phyloP scores from a whole-genome alignment of 805 yeast genomes.

The Hyphopichia homilentoma region DNA sequence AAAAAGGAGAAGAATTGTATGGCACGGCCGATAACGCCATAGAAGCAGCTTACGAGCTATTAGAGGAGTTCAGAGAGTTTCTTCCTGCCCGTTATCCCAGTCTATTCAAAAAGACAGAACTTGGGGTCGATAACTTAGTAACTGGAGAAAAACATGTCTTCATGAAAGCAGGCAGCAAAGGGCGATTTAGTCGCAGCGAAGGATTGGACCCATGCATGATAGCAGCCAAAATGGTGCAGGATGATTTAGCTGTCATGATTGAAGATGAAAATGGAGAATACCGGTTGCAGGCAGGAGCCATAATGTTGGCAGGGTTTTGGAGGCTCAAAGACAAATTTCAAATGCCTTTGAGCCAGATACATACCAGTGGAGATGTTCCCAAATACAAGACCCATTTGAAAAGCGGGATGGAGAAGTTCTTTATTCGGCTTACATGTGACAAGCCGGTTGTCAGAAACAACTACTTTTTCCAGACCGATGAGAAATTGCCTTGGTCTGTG shows the following conservation, averaged over 20 bases:
- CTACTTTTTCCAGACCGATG: conserved; percentile 64
- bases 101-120: conserved; percentile 42
- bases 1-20: conserved; percentile 44
- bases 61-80: conserved; percentile 49
- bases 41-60: conserved; percentile 53
- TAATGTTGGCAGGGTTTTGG: conserved; percentile 69
- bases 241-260: conserved; percentile 65
- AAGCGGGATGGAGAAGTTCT: conserved; percentile 64
- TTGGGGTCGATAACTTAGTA: conserved; percentile 47
- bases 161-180: conserved; percentile 13
- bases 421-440: conserved; percentile 52
- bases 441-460: conserved; percentile 65
- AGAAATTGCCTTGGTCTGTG: conserved; percentile 58
- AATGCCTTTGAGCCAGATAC: conserved; percentile 54
- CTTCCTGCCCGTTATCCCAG: conserved; percentile 58
- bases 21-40: conserved; percentile 50
- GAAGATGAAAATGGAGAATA: conserved; percentile 58
- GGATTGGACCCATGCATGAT: conserved; percentile 56
- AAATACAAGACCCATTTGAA: conserved; percentile 56
- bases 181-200: conserved; percentile 17
- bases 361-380: conserved; percentile 67
- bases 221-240: conserved; percentile 57
- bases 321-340: conserved; percentile 57
- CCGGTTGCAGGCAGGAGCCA: conserved; percentile 56
- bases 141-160: conserved; percentile 51